A percentile compares a stretch with the other conserved stretches of the same genome.
phyloP scores from a whole-genome alignment of 73 alveolate species.

The Halteria grandinella region DNA sequence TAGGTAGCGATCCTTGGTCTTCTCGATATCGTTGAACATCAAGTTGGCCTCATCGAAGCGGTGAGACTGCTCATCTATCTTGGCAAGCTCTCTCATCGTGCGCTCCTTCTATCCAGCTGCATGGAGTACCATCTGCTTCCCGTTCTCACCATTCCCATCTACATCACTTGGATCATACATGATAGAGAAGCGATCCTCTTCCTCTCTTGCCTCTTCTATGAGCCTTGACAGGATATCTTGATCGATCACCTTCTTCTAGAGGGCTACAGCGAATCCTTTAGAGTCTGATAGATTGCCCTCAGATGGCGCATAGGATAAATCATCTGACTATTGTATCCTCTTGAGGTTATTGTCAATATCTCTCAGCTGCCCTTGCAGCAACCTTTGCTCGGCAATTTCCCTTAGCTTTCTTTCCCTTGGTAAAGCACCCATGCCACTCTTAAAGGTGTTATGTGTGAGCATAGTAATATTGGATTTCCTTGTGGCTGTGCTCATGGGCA shows the following conservation, averaged over 20 bases:
- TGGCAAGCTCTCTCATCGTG: neutral
- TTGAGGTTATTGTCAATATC: constrained; percentile 12
- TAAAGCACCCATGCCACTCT: neutral
- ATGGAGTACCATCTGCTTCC: too few species aligned
- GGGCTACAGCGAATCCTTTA: neutral
- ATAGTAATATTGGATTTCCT: constrained; percentile 20
- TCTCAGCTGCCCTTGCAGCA: neutral
- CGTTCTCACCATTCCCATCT: constrained; percentile 9
- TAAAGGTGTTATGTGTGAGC: constrained; percentile 30
- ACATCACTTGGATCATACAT: constrained; percentile 29
- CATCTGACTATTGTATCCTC: constrained; percentile 31
- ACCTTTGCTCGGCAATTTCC: constrained; percentile 17
- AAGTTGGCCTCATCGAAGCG: constrained; percentile 2
- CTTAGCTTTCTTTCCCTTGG: constrained; percentile 20
- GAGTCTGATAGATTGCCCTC: neutral
- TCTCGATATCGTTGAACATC: constrained; percentile 1
- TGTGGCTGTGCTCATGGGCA: constrained; percentile 30
- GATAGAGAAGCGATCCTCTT: constrained; percentile 26
- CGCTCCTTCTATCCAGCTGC: constrained; percentile 13
- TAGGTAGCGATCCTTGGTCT: neutral
- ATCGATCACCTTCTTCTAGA: constrained; percentile 15
- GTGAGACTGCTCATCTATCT: constrained; percentile 6
- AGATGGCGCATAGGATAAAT: constrained; percentile 31
- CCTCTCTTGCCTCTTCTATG: constrained; percentile 32
- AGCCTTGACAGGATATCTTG: constrained; percentile 2